phyloP scores from a whole-genome alignment of 306 rosid species.

The Pyrus betulifolia region DNA sequence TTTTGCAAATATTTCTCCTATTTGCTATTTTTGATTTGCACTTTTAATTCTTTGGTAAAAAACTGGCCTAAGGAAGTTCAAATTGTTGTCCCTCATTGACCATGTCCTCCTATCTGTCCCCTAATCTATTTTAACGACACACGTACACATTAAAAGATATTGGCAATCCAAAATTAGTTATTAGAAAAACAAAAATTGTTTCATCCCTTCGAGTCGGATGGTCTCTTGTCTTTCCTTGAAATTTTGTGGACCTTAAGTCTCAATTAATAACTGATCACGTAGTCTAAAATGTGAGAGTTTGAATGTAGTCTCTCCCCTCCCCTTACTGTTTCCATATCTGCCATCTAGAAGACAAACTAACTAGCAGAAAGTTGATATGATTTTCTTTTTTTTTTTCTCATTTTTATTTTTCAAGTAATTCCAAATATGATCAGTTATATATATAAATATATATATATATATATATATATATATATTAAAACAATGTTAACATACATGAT shows the following conservation, averaged over 20 bases:
- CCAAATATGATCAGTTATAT: too few relatives aligned
- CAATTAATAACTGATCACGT: neutral
- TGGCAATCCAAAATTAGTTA: neutral
- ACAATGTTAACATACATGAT: too few relatives aligned
- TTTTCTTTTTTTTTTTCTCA: too few relatives aligned
- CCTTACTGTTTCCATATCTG: too few relatives aligned
- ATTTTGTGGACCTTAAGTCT: neutral
- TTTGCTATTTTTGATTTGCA: constrained; percentile 9
- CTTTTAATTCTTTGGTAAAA: neutral
- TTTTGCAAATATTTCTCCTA: neutral
- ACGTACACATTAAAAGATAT: neutral
- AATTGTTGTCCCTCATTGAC: neutral
- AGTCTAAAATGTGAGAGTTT: neutral
- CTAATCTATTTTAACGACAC: neutral
- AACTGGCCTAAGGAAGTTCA: neutral
- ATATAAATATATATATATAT: too few relatives aligned
- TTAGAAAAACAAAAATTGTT: neutral
- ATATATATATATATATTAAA: too few relatives aligned
- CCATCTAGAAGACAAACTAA: too few relatives aligned
- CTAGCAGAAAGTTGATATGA: neutral
- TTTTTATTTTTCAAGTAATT: too few relatives aligned
- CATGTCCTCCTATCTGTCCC: neutral
- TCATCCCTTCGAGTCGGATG: neutral
- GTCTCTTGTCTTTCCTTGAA: neutral
- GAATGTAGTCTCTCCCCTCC: neutral